Conservation (phyloP, 163 green algal species). For the Scenedesmus sp. region DNA sequence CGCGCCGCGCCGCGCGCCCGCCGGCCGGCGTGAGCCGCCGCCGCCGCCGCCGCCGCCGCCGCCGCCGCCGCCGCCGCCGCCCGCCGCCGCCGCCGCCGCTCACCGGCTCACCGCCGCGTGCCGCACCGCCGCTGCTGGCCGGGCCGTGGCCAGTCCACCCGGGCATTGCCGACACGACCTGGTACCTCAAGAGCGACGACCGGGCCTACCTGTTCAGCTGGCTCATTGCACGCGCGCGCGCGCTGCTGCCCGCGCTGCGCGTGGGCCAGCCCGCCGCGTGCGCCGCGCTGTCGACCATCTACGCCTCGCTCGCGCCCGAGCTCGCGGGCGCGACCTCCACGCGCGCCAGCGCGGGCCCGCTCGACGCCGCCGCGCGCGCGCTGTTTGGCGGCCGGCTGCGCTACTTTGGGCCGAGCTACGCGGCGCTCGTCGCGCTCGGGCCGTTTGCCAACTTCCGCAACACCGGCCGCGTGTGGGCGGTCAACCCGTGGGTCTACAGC, state of each 20-base stretch:
- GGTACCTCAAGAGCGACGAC: slow-evolving; percentile 35
- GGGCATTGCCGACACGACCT: slow-evolving; percentile 35
- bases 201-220: slow-evolving; percentile 32
- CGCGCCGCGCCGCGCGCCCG: no score
- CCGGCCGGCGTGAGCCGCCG: no score
- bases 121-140: slow-evolving; percentile 7
- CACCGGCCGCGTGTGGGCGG: not conserved
- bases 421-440: slow-evolving; percentile 2
- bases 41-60: no score
- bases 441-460: slow-evolving; percentile 45
- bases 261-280: slow-evolving; percentile 11
- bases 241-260: not conserved
- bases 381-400: slow-evolving; percentile 21
- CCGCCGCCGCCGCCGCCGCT: no score
- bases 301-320: slow-evolving; percentile 21
- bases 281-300: slow-evolving; percentile 24
- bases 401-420: slow-evolving; percentile 9
- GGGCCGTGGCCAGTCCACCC: slow-evolving; percentile 23
- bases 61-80: no score
- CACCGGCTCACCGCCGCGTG: no score
- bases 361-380: slow-evolving; percentile 3
- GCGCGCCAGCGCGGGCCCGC: not conserved
- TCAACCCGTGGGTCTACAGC: slow-evolving; percentile 32
- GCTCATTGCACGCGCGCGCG: not conserved
- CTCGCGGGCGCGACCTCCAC: slow-evolving; percentile 21